Conservation (phyloP, 2,329 filamentous ascomycete genomes). For the Fusarium clavum region DNA sequence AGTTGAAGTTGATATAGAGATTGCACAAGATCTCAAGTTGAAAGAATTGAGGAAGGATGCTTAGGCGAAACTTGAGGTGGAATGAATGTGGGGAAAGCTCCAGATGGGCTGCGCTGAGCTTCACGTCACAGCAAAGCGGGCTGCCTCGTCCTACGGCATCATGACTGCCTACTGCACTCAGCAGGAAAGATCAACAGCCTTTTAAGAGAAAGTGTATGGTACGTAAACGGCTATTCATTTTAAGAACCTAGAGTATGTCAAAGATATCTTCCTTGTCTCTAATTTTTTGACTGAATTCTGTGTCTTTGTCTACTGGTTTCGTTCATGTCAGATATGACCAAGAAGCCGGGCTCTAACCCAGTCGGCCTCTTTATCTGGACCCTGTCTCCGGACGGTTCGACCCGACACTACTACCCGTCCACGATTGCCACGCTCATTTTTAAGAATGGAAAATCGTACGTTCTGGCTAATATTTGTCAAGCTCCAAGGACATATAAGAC, state of each 20-base stretch:
- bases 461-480: not conserved
- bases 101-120: constrained; percentile 15
- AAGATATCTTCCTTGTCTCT: not conserved
- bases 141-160: constrained; percentile 21
- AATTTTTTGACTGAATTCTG: not conserved
- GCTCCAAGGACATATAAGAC: not conserved
- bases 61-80: constrained; percentile 23
- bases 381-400: not conserved
- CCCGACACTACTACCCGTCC: not conserved
- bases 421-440: not conserved
- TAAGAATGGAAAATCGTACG: not conserved
- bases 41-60: constrained; percentile 32
- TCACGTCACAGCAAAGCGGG: constrained; percentile 23
- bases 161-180: not conserved
- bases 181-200: not conserved
- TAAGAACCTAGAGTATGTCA: not conserved
- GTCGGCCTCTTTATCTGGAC: not conserved
- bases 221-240: not conserved
- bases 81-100: constrained; percentile 28
- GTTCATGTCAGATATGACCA: not conserved
- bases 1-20: constrained; percentile 1
- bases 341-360: not conserved
- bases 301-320: not conserved
- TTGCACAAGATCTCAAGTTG: constrained; percentile 25
- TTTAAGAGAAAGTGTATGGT: not conserved